phyloP scores from a whole-genome alignment of 1,284 basidiomycete genomes.

The Crucibulum parvulum region DNA sequence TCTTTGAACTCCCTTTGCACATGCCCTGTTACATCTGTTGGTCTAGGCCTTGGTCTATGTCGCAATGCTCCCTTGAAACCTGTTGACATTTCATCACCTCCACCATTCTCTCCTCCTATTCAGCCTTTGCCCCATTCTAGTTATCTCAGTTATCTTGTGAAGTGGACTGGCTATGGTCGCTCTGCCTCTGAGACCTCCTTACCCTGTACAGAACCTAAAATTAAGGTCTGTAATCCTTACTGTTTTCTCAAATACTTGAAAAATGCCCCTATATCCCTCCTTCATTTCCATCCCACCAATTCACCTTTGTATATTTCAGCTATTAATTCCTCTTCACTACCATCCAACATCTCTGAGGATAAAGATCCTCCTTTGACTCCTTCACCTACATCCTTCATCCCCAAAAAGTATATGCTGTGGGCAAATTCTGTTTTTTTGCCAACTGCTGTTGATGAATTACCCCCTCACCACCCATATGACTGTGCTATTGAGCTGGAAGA shows the following conservation, averaged over 20 bases:
- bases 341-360: constrained; percentile 1
- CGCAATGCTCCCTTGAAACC: no score
- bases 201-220: not conserved
- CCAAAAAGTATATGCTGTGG: constrained; percentile 10
- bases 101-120: no score
- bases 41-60: no score
- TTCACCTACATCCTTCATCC: constrained; percentile 2
- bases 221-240: constrained; percentile 2
- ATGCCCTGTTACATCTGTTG: no score
- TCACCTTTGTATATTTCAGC: constrained; percentile 14
- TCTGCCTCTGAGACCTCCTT: constrained; percentile 8
- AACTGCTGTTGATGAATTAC: constrained; percentile 18
- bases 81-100: no score
- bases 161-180: constrained; percentile 9
- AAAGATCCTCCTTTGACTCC: constrained; percentile 2
- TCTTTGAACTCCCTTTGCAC: no score
- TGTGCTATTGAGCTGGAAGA: constrained; percentile 37
- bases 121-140: no score
- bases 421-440: constrained; percentile 19
- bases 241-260: constrained; percentile 13
- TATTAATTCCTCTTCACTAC: constrained; percentile 2
- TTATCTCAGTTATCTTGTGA: no score
- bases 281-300: constrained; percentile 4
- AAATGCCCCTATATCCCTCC: constrained; percentile 2
- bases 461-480: constrained; percentile 24